Base-by-base conservation (phyloP, 2,329 filamentous ascomycete species). In the Fusarium ambrosium region DNA sequence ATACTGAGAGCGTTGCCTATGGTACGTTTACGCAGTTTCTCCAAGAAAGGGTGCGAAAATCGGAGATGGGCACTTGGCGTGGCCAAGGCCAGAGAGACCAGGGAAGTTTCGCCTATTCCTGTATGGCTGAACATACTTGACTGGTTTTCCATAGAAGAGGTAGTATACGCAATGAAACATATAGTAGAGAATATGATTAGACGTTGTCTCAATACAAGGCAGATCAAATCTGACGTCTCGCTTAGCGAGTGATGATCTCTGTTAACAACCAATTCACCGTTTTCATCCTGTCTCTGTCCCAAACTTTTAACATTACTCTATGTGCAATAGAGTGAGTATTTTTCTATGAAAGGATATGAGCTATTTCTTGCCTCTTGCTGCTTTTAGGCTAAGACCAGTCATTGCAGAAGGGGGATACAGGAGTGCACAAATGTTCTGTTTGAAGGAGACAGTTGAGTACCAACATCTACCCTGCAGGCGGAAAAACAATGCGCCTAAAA, bases 21-120 rank as follows among this genome's bases (percentile, higher is more conserved):
- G 71, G 71, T 11, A 72, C 63, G 4, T 73, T 73, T 16, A 43
- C 55, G 13, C 68, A 69, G 27, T 69, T 73, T 9, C 27, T 73
- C 6, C 48, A 73, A 27, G 51, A 58, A 6, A 41, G 60, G 18
- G 24, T 74, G 3, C 32, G 55, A 1, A 24, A 59, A 14, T 64
- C 71, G 1, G 41, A 24, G 24, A 20, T 8, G 2, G 48, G 64
- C 4, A n/a, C 39, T 4, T 20, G 16, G 20, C 22, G 36, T 2
- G 43, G 53, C 1, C 59, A 48, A 2, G n/a, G 11, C 0, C 36
- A 56, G 20, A 69, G 39, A 27, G 60, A 74, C 13, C 8, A n/a
- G 4, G 36, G 56, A 20, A 64, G 68, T 6, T n/a, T 73, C 18
- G 68, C 68, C 4, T 72, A 65, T 11, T 62, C 39, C 41, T 73